Evolutionary conservation across 2,329 filamentous ascomycete genomes (phyloP).

Genomic region (Tolypocladium ophioglossoides): DNA sequence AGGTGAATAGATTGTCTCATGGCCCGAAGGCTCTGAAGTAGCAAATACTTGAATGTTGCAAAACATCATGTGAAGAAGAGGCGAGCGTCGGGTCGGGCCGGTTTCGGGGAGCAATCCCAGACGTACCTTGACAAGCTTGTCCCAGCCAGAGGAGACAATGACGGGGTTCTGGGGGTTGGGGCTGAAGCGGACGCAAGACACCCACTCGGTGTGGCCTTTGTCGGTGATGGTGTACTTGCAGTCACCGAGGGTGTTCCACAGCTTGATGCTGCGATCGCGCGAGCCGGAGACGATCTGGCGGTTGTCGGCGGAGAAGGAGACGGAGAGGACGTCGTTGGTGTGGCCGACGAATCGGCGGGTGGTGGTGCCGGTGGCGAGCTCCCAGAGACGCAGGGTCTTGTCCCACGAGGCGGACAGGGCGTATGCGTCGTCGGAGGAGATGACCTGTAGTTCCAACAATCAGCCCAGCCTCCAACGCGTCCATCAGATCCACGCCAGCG

Average conservation of each 20-base stretch:
- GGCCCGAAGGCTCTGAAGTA: conserved; percentile 98
- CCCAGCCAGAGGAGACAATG: conserved; percentile 97
- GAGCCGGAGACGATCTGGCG: conserved; percentile 99
- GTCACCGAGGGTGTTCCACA: conserved; percentile 99
- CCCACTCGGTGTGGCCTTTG: conserved; percentile 99
- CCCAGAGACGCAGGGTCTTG: conserved; percentile 99
- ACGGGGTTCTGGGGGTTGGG: conserved; percentile 99
- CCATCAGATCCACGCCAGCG: background rate
- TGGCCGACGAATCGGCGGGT: conserved; percentile 98
- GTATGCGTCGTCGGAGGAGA: conserved; percentile 98
- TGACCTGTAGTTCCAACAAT: conserved; percentile 52
- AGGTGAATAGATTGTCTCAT: conserved; percentile 97
- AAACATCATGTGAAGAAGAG: conserved; percentile 64
- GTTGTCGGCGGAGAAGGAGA: conserved; percentile 99
- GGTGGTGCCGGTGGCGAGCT: conserved; percentile 93
- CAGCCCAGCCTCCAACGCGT: conserved; percentile 9
- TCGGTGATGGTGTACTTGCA: conserved; percentile 99
- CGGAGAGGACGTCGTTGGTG: conserved; percentile 98
- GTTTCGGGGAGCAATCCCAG: conserved; percentile 3
- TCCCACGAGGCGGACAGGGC: conserved; percentile 98
- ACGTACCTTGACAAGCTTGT: conserved; percentile 99
- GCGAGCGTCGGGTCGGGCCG: background rate
- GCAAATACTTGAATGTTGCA: conserved; percentile 95
- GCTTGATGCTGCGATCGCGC: conserved; percentile 97
- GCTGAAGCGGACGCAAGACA: conserved; percentile 98